Base-by-base conservation (phyloP, 2,329 filamentous ascomycete genomes). In the Lanzia echinophila region DNA sequence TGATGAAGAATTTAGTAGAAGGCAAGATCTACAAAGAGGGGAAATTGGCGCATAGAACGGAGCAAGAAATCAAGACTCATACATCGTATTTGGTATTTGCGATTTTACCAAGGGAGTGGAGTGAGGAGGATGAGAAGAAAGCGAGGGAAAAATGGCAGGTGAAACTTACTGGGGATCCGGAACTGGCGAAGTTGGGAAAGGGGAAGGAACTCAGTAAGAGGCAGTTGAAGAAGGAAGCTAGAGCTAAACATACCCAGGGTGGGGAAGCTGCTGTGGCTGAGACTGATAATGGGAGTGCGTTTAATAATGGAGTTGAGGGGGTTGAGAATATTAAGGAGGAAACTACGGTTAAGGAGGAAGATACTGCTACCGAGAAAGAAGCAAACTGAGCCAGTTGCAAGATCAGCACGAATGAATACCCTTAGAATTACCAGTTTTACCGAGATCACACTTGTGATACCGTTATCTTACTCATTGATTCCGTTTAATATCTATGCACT, bases 81-180 rank as follows among this genome's bases (percentile, higher is more conserved):
- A 99, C 94, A 0, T 94, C 88, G n/a, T 99, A 99, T 69, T 79
- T 99, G 4, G 87, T 95, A 4, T 99, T 99, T 73, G 94, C 94
- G 0, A 75, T 94, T 3, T 72, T 99, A 56, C 92, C 94, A n/a
- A 78, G 83, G 42, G 84, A 88, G 58, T 99, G 94, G 94, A 84
- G 76, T 0, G 85, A 82, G 34, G 87, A 87, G 56, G 89, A 96
- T 60, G 94, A 99, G 71, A 79, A 78, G 32, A 77, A 78, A 31
- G 83, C 84, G 48, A 72, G 79, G 60, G 75, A 78, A 50, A 81
- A 78, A 58, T 90, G 84, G 80, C 49, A 46, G 12, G 53, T 63
- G 6, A 56, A 57, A 39, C 47, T 56, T 15, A 52, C 19, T 31
- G 22, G 65, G 7, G 59, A 64, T 19, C 50, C 42, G n/a, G 60